Evolutionary conservation across 2,329 filamentous ascomycete genomes (phyloP).

Genomic region (Pezicula neosporulosa): DNA sequence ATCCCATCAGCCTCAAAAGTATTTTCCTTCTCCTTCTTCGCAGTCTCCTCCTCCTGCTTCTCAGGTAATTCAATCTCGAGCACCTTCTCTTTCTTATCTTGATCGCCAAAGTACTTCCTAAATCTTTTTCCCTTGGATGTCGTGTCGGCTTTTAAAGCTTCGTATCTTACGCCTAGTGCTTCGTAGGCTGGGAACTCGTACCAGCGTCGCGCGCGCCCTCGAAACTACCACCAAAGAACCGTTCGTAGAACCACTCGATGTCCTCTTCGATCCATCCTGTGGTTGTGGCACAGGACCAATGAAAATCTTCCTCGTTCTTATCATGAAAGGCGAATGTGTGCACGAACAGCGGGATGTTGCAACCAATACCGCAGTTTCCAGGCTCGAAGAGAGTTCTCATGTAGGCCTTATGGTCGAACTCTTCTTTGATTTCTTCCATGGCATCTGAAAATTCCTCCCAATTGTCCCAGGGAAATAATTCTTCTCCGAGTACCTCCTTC

Average conservation of each 20-base stretch:
- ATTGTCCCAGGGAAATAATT: background rate
- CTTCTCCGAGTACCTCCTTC: background rate
- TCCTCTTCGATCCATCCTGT: conserved; percentile 1
- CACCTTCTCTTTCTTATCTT: background rate
- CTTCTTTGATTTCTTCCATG: background rate
- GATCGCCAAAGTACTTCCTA: background rate
- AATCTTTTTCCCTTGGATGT: background rate
- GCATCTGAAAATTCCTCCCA: background rate
- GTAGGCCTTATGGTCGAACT: background rate
- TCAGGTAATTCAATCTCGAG: too few species aligned
- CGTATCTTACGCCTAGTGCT: background rate
- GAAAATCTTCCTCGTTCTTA: background rate
- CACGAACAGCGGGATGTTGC: background rate
- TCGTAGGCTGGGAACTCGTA: background rate
- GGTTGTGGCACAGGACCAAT: conserved; percentile 1
- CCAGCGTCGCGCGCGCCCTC: background rate
- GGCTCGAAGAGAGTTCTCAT: background rate
- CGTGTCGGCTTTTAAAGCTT: background rate
- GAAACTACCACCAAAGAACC: background rate
- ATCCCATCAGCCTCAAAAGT: too few species aligned
- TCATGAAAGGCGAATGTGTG: conserved; percentile 3
- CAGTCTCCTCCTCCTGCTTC: too few species aligned
- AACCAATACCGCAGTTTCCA: background rate
- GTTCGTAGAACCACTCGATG: background rate
- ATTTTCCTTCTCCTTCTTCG: too few species aligned